A percentile compares a stretch with the other conserved stretches of the same genome.
Conservation (phyloP, 805 yeast genomes). For the Tetrapisispora phaffii region DNA sequence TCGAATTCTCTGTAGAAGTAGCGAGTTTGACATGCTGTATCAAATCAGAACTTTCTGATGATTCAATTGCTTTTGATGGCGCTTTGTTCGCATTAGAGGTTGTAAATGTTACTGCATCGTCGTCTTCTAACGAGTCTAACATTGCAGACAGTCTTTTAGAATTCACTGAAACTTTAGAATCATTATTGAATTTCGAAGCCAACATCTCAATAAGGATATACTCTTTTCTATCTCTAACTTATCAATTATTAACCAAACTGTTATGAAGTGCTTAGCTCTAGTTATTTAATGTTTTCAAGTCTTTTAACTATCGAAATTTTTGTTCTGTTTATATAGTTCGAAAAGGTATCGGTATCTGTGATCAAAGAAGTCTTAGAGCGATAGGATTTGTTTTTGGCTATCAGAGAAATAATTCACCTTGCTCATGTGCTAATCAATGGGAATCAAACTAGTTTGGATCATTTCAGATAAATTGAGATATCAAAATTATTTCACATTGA, state of each 20-base stretch:
- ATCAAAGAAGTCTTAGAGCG: too few species aligned
- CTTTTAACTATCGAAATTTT: too few species aligned
- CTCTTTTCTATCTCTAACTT: background rate
- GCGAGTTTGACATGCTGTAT: background rate
- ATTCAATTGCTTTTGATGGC: background rate
- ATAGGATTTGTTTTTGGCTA: too few species aligned
- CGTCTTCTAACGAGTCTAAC: slow-evolving; percentile 20
- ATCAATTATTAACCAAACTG: background rate
- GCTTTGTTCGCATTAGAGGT: background rate
- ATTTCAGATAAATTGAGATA: background rate
- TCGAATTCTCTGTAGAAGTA: background rate
- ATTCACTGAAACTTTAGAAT: slow-evolving; percentile 13
- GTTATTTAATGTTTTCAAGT: too few species aligned
- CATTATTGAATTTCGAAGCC: slow-evolving; percentile 5
- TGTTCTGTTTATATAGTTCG: too few species aligned
- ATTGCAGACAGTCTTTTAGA: slow-evolving; percentile 23
- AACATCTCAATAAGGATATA: background rate
- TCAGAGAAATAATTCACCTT: too few species aligned
- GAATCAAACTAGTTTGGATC: too few species aligned
- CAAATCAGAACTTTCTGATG: background rate
- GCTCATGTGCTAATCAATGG: too few species aligned
- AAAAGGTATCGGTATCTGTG: too few species aligned
- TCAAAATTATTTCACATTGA: background rate
- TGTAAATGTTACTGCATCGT: slow-evolving; percentile 10
- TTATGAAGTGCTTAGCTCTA: too few species aligned